phyloP scores from a whole-genome alignment of 1,139 yeast genomes.

The Meyerozyma elateridarum region DNA sequence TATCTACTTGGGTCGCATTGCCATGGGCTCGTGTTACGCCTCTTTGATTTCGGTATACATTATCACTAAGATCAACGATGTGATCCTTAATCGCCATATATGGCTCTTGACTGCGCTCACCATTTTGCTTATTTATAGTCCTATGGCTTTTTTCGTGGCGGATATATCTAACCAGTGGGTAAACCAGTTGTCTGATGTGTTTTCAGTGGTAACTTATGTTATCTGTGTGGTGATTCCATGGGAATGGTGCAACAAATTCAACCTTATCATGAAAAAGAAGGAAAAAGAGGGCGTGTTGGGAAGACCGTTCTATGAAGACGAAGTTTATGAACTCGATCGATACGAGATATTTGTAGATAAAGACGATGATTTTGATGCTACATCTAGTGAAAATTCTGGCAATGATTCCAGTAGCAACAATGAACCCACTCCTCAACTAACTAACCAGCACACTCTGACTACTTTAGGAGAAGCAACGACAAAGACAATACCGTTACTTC shows the following conservation, averaged over 20 bases:
- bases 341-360: constrained; percentile 40
- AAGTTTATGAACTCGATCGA: constrained; percentile 41
- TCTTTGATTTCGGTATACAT: constrained; percentile 60
- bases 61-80: constrained; percentile 49
- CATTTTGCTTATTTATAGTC: constrained; percentile 54
- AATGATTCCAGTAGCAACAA: too few relatives aligned
- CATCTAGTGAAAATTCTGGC: constrained; percentile 10
- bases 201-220: constrained; percentile 69
- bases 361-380: constrained; percentile 19
- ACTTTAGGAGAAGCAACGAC: too few relatives aligned
- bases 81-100: constrained; percentile 45
- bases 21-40: constrained; percentile 68
- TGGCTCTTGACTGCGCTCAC: constrained; percentile 59
- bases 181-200: constrained; percentile 65
- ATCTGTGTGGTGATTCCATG: constrained; percentile 74
- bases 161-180: constrained; percentile 74
- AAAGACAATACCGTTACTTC: too few relatives aligned
- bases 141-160: constrained; percentile 71
- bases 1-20: constrained; percentile 71
- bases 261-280: constrained; percentile 53
- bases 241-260: constrained; percentile 82
- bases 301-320: constrained; percentile 71
- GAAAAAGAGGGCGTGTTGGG: constrained; percentile 82
- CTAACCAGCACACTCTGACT: too few relatives aligned
- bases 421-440: too few relatives aligned